phyloP scores from a whole-genome alignment of 1,284 basidiomycete species.

The Heterobasidion irregulare region DNA sequence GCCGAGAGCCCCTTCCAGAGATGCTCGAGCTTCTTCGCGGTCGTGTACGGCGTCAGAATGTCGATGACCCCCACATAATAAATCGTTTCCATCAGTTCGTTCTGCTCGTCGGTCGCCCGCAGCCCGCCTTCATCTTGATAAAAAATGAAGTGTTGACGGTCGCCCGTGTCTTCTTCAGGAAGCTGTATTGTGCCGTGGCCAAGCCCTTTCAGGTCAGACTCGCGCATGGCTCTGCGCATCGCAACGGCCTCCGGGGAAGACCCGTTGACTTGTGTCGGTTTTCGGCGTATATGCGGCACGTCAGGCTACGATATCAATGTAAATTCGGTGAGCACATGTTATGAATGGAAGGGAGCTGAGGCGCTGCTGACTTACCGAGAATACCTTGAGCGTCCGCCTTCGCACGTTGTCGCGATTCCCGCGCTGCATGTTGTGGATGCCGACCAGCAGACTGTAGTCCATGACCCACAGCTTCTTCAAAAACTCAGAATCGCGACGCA shows the following conservation, averaged over 20 bases:
- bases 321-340: slow-evolving; percentile 1
- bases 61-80: slow-evolving; percentile 96
- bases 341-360: background rate
- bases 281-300: slow-evolving; percentile 45
- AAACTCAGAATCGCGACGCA: slow-evolving; percentile 82
- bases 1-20: slow-evolving; percentile 88
- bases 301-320: slow-evolving; percentile 42
- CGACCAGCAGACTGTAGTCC: slow-evolving; percentile 95
- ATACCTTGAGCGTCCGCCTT: slow-evolving; percentile 85
- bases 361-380: slow-evolving; percentile 56
- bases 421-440: slow-evolving; percentile 86
- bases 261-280: slow-evolving; percentile 49
- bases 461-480: slow-evolving; percentile 83
- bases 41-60: slow-evolving; percentile 85
- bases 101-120: slow-evolving; percentile 81
- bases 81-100: slow-evolving; percentile 69
- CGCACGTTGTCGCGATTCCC: slow-evolving; percentile 91
- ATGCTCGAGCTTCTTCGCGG: slow-evolving; percentile 79
- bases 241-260: slow-evolving; percentile 68
- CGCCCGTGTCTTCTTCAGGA: slow-evolving; percentile 62
- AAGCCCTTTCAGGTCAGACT: slow-evolving; percentile 75
- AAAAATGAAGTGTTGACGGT: slow-evolving; percentile 84
- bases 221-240: slow-evolving; percentile 78
- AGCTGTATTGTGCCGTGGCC: slow-evolving; percentile 53
- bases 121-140: slow-evolving; percentile 97